These are phyloP conservation scores for Adansonia grandidieri DNA, from an alignment of 441 rosid species.

Conservation along the genomic window DNA sequence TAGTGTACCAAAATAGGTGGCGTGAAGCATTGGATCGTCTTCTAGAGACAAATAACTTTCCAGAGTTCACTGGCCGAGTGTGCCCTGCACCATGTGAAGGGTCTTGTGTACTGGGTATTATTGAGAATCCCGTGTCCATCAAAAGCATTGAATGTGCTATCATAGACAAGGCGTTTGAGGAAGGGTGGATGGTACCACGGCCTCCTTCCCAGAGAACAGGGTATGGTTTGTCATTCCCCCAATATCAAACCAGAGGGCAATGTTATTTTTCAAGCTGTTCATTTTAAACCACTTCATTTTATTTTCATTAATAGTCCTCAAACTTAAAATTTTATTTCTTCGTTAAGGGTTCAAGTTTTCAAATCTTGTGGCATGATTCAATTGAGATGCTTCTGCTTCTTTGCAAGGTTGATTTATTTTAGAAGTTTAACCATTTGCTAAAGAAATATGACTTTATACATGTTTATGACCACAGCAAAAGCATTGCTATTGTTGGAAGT, in stretches of 20 bases:
- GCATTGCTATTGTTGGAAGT: constrained; percentile 87
- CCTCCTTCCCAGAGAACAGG: constrained; percentile 91
- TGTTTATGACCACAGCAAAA: constrained; percentile 61
- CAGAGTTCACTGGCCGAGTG: constrained; percentile 97
- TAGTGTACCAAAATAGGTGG: constrained; percentile 99
- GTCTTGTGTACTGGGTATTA: constrained; percentile 97
- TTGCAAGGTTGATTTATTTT: background rate
- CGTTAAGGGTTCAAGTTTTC: background rate
- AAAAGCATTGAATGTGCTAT: constrained; percentile 93
- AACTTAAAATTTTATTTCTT: background rate
- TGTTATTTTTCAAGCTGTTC: background rate
- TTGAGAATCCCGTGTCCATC: constrained; percentile 98
- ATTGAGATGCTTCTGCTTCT: background rate
- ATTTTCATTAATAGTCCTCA: background rate
- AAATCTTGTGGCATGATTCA: background rate
- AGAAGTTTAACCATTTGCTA: background rate
- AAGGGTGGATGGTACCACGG: constrained; percentile 99
- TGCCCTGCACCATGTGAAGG: constrained; percentile 99
- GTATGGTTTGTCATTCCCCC: constrained; percentile 44
- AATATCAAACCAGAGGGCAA: background rate
- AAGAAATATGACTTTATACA: background rate
- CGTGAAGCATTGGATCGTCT: constrained; percentile 92
- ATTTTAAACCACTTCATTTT: background rate
- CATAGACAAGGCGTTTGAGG: constrained; percentile 95
- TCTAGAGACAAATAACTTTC: constrained; percentile 97